Evolutionary conservation across 345 rosid species (phyloP).

Genomic region (Raphanus sativus): DNA sequence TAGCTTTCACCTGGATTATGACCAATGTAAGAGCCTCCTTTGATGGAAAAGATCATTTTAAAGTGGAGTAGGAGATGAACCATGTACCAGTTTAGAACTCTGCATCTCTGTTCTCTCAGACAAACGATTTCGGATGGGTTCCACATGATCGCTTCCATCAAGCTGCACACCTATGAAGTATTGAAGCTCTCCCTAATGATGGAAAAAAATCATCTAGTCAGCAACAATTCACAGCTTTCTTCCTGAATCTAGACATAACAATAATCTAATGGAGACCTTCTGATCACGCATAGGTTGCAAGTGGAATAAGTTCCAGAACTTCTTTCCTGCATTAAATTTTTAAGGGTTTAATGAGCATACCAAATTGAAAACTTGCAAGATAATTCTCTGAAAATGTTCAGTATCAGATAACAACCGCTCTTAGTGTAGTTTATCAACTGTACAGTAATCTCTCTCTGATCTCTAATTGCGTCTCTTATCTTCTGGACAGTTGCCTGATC

Average conservation of each 20-base stretch:
- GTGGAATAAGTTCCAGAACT: slow-evolving; percentile 98
- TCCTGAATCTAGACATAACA: slow-evolving; percentile 5
- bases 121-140: slow-evolving; percentile 76
- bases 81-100: slow-evolving; percentile 69
- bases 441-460: slow-evolving; percentile 87
- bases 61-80: slow-evolving; percentile 10
- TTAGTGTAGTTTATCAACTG: slow-evolving; percentile 97
- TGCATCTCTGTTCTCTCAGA: slow-evolving; percentile 71
- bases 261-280: slow-evolving; percentile 46
- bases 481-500: slow-evolving; percentile 75
- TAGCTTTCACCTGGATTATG: slow-evolving; percentile 76
- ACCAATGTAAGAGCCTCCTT: slow-evolving; percentile 2
- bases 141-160: slow-evolving; percentile 94
- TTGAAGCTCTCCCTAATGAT: slow-evolving; percentile 91
- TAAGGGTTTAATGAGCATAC: slow-evolving; percentile 7
- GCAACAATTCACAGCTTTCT: slow-evolving; percentile 7
- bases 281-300: slow-evolving; percentile 99
- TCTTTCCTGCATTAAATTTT: slow-evolving; percentile 76
- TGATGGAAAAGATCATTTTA: background rate
- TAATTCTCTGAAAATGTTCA: background rate
- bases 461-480: slow-evolving; percentile 89
- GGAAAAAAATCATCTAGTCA: slow-evolving; percentile 11
- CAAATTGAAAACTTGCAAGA: background rate
- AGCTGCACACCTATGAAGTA: slow-evolving; percentile 98
- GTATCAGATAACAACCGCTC: slow-evolving; percentile 54